phyloP scores from a whole-genome alignment of 163 green algal genomes.

The Chloromonas sp. region DNA sequence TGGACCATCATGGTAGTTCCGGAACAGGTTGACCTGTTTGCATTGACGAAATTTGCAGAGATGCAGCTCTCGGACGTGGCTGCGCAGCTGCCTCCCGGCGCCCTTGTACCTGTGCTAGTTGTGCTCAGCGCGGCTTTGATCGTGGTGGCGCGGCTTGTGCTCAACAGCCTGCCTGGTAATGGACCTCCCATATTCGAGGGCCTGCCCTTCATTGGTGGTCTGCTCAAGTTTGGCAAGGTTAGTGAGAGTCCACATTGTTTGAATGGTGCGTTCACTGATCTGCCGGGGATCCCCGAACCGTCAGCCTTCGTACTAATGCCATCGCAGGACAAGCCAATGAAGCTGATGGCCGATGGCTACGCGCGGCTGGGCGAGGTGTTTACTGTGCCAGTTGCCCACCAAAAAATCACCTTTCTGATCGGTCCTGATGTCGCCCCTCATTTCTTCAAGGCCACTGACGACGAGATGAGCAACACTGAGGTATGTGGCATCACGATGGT shows the following conservation, averaged over 20 bases:
- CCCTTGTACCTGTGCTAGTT: background rate
- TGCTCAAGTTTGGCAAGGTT: slow-evolving; percentile 82
- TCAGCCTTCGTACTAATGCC: background rate
- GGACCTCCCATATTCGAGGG: slow-evolving; percentile 78
- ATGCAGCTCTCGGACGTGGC: background rate
- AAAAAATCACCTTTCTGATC: slow-evolving; percentile 96
- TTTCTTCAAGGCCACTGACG: slow-evolving; percentile 96
- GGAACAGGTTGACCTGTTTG: too few relatives aligned
- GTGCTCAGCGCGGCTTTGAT: slow-evolving; percentile 13
- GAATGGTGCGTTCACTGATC: too few relatives aligned
- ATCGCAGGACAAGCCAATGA: slow-evolving; percentile 63
- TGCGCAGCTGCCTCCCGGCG: background rate
- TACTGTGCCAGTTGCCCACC: slow-evolving; percentile 93
- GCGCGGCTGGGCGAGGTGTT: slow-evolving; percentile 86
- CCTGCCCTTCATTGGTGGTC: slow-evolving; percentile 85
- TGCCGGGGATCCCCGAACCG: background rate
- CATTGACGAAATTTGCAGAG: too few relatives aligned
- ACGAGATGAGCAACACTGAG: slow-evolving; percentile 88
- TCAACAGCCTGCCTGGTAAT: slow-evolving; percentile 34
- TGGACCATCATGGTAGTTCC: too few relatives aligned
- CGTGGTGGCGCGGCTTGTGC: slow-evolving; percentile 21
- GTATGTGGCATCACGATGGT: slow-evolving; percentile 23
- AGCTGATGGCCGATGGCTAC: slow-evolving; percentile 82
- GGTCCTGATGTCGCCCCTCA: slow-evolving; percentile 80
- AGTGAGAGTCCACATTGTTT: background rate